Evolutionary conservation across 2,329 filamentous ascomycete species (phyloP).

Genomic region (Sordariomycetes sp.): DNA sequence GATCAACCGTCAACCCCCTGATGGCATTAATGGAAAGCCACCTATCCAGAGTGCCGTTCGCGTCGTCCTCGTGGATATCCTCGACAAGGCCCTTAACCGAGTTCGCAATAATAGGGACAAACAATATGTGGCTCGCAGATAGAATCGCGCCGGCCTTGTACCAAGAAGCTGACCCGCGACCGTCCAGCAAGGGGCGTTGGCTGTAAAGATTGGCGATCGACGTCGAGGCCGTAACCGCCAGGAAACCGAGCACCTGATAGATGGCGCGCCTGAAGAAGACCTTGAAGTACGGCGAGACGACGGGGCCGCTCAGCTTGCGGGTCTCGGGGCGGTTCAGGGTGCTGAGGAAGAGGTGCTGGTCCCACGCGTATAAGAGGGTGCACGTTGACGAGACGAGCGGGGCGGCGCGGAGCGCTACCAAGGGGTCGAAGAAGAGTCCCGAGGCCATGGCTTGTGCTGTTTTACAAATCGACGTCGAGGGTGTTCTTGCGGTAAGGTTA

Average conservation of each 20-base stretch:
- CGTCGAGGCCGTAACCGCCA: conserved; percentile 19
- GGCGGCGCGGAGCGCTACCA: conserved; percentile 23
- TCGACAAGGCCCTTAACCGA: conserved; percentile 15
- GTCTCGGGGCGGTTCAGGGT: conserved; percentile 18
- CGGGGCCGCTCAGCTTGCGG: conserved; percentile 15
- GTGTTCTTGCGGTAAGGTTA: too few species aligned
- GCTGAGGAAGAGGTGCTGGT: conserved; percentile 28
- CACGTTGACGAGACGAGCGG: conserved; percentile 33
- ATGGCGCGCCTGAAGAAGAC: conserved; percentile 24
- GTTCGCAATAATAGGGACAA: conserved; percentile 18
- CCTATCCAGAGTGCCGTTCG: conserved; percentile 4
- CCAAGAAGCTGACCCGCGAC: conserved; percentile 14
- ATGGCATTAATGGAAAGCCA: conserved; percentile 4
- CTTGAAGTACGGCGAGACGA: conserved; percentile 28
- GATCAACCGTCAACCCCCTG: conserved; percentile 1
- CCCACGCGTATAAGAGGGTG: conserved; percentile 28
- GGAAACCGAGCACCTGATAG: conserved; percentile 16
- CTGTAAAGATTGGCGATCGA: conserved; percentile 14
- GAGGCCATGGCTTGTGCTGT: conserved; percentile 18
- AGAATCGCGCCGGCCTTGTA: conserved; percentile 17
- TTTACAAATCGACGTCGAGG: too few species aligned
- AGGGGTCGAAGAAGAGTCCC: conserved; percentile 20
- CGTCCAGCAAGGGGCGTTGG: conserved; percentile 9
- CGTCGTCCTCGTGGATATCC: conserved; percentile 10
- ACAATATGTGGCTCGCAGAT: conserved; percentile 18